Evolutionary conservation across 495 filamentous ascomycete genomes (phyloP).

Genomic region (Penicillium simplicissimum): DNA sequence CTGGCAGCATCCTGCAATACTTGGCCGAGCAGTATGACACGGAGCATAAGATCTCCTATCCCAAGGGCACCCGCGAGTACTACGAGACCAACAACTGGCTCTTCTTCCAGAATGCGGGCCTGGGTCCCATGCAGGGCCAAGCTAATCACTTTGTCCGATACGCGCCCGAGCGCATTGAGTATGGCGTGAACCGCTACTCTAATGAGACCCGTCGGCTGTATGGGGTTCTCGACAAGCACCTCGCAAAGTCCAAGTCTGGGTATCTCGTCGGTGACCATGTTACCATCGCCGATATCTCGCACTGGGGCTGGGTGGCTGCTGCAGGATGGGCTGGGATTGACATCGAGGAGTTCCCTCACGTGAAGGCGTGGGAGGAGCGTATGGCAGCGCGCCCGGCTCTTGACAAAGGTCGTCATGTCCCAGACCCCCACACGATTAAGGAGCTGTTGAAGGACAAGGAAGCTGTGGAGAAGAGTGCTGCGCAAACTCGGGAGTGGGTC

Average conservation of each 20-base stretch:
- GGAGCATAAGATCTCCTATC: constrained; percentile 83
- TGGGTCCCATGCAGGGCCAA: constrained; percentile 93
- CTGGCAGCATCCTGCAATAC: constrained; percentile 84
- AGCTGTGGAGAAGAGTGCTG: constrained; percentile 54
- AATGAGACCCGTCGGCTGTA: constrained; percentile 83
- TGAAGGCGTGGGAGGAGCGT: constrained; percentile 74
- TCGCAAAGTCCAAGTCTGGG: constrained; percentile 60
- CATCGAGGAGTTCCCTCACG: constrained; percentile 72
- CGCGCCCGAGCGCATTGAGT: constrained; percentile 83
- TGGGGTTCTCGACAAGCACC: constrained; percentile 71
- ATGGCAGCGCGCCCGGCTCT: constrained; percentile 66
- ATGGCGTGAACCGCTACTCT: constrained; percentile 79
- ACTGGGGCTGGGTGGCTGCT: constrained; percentile 71
- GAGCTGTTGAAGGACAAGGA: constrained; percentile 56
- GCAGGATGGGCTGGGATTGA: constrained; percentile 72
- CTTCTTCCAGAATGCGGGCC: constrained; percentile 70
- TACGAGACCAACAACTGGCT: constrained; percentile 82
- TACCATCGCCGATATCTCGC: constrained; percentile 83
- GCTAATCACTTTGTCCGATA: constrained; percentile 89
- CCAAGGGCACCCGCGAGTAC: constrained; percentile 68
- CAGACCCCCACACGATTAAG: constrained; percentile 64
- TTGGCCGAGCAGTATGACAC: constrained; percentile 77
- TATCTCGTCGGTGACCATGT: constrained; percentile 79
- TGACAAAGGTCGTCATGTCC: constrained; percentile 80
- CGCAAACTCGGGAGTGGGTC: constrained; percentile 57